phyloP scores from a whole-genome alignment of 139 green algal genomes.

The Pseudopediastrum boryanum region DNA sequence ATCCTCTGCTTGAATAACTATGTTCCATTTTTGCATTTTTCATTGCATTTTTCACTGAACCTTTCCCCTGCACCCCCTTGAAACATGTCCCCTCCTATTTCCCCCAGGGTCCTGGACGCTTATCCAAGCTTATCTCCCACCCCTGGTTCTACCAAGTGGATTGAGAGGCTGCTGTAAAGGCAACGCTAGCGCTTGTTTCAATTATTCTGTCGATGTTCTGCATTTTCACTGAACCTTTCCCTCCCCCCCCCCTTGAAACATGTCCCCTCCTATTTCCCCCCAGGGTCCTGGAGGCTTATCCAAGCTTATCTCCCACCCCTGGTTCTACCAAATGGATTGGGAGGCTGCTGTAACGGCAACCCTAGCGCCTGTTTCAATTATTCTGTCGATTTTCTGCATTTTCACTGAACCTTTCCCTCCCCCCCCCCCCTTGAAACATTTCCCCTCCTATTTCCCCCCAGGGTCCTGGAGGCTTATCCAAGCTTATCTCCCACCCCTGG shows the following conservation, averaged over 20 bases:
- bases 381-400: background rate
- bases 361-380: background rate
- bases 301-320: constrained; percentile 70
- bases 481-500: constrained; percentile 72
- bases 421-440: background rate
- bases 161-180: no score
- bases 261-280: background rate
- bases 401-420: background rate
- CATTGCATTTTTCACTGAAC: no score
- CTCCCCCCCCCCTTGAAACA: background rate
- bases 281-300: constrained; percentile 13
- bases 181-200: no score
- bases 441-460: background rate
- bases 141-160: no score
- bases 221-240: background rate
- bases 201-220: no score
- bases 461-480: constrained; percentile 20
- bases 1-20: no score
- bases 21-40: background rate
- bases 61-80: background rate
- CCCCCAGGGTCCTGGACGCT: no score
- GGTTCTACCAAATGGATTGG: constrained; percentile 72
- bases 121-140: no score
- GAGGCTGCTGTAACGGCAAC: no score
- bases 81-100: background rate